Base-by-base conservation (phyloP, 352 stramenopile genomes). In the Globisporangium nunn region DNA sequence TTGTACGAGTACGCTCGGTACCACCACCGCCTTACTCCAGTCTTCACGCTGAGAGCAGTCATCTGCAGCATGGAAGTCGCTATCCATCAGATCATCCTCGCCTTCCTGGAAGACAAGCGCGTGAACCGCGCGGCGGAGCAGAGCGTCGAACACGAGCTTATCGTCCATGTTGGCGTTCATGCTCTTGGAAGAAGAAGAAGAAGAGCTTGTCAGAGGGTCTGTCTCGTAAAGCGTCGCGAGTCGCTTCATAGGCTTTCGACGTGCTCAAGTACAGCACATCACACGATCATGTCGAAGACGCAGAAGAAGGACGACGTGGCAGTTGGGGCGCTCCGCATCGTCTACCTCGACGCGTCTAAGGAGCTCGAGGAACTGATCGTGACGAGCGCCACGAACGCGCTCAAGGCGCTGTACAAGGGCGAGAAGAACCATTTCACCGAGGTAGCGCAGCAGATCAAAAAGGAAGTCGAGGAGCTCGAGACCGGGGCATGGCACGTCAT, bases 371-470 rank as follows among this genome's bases (percentile, higher is more conserved):
- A 91, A 47, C 61, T 86, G 33, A 82, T 91, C 44, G 67, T 91
- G 35, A 57, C 56, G 2, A 90, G 78, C 60, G 81, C 79, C 51
- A 90, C 81, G 17, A 91, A 91, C 53, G 83, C 85, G 7, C 72
- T 95, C 40, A 85, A 88, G 60, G 73, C 78, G 4, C 66, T 91
- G 17, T 92, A 89, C 77, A 93, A 93, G 47, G 81, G 81, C 58
- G 81, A 95, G 50, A 90, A 92, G 63, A 87, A 64, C 48, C 81
- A 91, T 52, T 92, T 91, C 63, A 88, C 80, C 3, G 78, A 93
- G 30, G 72, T 92, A 28, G 84, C 80, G 7, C 71, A 91, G 64
- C 74, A 87, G 58, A 78, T 93, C 59, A 93, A 90, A 48, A 83
- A 81, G 40, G 81, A 89, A 7, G 60, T 93, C 39, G 81, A 91